Evolutionary conservation across 768 basidiomycete genomes (phyloP).

Genomic region (Sporobolomyces roseus): DNA sequence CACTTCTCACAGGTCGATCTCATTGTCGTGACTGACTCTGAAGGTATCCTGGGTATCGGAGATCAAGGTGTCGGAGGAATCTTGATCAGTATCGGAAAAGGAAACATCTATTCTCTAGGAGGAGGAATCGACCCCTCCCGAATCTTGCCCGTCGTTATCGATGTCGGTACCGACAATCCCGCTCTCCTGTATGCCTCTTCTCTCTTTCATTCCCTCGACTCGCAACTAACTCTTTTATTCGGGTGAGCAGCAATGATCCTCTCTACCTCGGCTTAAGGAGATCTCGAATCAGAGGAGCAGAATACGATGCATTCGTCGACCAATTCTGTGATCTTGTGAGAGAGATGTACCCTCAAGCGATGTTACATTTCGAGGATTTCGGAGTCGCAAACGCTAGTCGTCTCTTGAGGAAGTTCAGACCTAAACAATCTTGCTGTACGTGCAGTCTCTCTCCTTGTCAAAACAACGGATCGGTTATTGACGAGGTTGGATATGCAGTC

Average conservation of each 20-base stretch:
- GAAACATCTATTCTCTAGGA: conserved; percentile 50
- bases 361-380: conserved; percentile 64
- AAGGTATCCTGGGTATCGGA: conserved; percentile 76
- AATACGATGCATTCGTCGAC: conserved; percentile 74
- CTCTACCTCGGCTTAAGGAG: conserved; percentile 65
- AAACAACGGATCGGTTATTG: neutral
- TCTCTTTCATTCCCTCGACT: conserved; percentile 11
- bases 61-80: conserved; percentile 64
- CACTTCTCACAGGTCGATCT: conserved; percentile 58
- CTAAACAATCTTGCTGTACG: conserved; percentile 53
- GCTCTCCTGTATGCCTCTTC: conserved; percentile 55
- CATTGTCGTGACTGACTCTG: conserved; percentile 77
- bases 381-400: conserved; percentile 25
- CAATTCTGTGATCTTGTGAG: conserved; percentile 53
- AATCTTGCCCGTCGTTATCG: conserved; percentile 51
- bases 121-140: conserved; percentile 49
- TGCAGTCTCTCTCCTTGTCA: neutral
- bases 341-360: conserved; percentile 40
- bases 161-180: conserved; percentile 74
- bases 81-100: conserved; percentile 39
- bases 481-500: conserved; percentile 53
- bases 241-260: conserved; percentile 18
- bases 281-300: conserved; percentile 64
- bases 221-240: too few species aligned
- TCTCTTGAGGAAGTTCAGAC: conserved; percentile 55